Evolutionary conservation across 495 filamentous ascomycete species (phyloP).

Genomic region (Venustampulla echinocandica): DNA sequence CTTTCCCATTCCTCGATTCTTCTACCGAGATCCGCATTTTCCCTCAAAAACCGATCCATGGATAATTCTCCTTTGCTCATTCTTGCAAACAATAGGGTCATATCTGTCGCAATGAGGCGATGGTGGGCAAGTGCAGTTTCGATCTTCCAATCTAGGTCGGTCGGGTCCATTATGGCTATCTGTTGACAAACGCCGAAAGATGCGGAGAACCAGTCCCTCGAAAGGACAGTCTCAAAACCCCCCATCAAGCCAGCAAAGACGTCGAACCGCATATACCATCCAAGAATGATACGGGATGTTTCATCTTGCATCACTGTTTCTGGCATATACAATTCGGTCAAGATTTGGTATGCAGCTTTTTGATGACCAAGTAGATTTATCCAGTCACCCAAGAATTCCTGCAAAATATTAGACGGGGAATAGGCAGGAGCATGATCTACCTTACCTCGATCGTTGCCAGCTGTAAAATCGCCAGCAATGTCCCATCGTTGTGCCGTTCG

Average conservation of each 20-base stretch:
- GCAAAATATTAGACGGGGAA: constrained; percentile 7
- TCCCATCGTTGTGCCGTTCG: constrained; percentile 63
- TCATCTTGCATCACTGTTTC: constrained; percentile 63
- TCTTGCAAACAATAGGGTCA: constrained; percentile 70
- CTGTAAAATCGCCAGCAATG: constrained; percentile 80
- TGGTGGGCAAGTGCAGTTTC: constrained; percentile 55
- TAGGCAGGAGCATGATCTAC: neutral
- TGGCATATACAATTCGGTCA: constrained; percentile 70
- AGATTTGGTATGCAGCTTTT: constrained; percentile 74
- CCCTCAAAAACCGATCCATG: constrained; percentile 52
- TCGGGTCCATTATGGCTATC: constrained; percentile 50
- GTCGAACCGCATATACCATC: constrained; percentile 88
- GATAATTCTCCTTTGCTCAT: constrained; percentile 53
- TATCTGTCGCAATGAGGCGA: constrained; percentile 69
- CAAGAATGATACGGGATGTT: constrained; percentile 59
- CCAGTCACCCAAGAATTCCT: constrained; percentile 96
- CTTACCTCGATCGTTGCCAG: constrained; percentile 88
- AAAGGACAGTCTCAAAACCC: constrained; percentile 62
- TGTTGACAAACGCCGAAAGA: constrained; percentile 53
- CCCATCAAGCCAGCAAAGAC: constrained; percentile 76
- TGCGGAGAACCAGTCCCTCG: constrained; percentile 71
- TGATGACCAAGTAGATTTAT: constrained; percentile 86
- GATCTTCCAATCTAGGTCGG: constrained; percentile 55
- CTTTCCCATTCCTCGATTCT: constrained; percentile 48
- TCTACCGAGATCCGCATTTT: constrained; percentile 48